These are phyloP conservation scores for Botrytis squamosa DNA, from an alignment of 2,329 filamentous ascomycete genomes.

Conservation along the genomic window DNA sequence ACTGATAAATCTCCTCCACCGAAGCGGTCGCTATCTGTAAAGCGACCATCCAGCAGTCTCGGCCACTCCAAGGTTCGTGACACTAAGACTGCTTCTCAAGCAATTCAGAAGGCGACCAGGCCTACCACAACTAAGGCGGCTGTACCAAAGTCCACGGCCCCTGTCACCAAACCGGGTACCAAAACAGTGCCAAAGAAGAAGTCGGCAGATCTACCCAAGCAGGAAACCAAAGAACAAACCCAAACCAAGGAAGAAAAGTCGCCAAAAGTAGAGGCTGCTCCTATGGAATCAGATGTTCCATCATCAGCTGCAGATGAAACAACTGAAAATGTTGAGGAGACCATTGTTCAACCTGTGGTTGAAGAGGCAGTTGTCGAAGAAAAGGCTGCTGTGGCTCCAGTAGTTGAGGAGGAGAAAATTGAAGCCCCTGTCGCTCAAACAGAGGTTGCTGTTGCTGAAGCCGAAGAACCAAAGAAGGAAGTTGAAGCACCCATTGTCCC, in stretches of 20 bases:
- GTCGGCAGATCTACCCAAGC: constrained; percentile 26
- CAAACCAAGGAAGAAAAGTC: constrained; percentile 23
- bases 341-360: constrained; percentile 12
- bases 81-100: constrained; percentile 21
- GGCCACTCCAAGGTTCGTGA: constrained; percentile 31
- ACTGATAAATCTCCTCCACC: constrained; percentile 58
- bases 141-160: constrained; percentile 20
- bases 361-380: constrained; percentile 11
- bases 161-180: constrained; percentile 14
- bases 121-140: constrained; percentile 11
- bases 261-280: constrained; percentile 25
- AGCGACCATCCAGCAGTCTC: constrained; percentile 34
- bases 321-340: constrained; percentile 20
- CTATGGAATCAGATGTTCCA: constrained; percentile 29
- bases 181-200: constrained; percentile 24
- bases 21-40: constrained; percentile 34
- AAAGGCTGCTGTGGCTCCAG: not conserved
- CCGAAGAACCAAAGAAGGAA: constrained; percentile 10
- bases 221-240: constrained; percentile 18
- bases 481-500: not conserved
- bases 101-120: constrained; percentile 21
- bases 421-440: not conserved
- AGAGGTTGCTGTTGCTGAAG: constrained; percentile 5
- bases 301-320: constrained; percentile 28
- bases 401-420: not conserved